phyloP scores from a whole-genome alignment of 2,329 filamentous ascomycete species.

The Bipolaris bicolor region DNA sequence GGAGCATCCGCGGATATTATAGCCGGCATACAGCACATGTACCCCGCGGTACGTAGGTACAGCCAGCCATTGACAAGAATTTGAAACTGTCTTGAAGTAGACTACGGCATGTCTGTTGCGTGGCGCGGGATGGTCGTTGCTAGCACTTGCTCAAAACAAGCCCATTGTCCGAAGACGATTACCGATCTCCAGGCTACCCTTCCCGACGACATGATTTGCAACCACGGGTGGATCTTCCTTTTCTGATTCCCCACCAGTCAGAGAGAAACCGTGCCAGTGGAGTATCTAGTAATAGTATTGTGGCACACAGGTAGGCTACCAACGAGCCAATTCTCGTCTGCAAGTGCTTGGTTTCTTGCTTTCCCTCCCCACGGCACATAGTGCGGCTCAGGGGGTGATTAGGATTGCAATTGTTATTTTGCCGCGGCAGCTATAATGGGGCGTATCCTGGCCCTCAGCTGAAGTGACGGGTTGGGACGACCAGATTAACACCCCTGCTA shows the following conservation, averaged over 20 bases:
- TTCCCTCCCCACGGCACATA: neutral
- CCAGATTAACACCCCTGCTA: neutral
- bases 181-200: neutral
- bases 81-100: constrained; percentile 12
- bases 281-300: neutral
- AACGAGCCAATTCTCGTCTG: neutral
- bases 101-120: constrained; percentile 9
- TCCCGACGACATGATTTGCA: neutral
- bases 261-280: neutral
- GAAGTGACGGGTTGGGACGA: neutral
- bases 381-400: neutral
- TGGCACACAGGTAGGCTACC: neutral
- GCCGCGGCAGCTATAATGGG: neutral
- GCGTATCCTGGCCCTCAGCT: neutral
- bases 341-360: neutral
- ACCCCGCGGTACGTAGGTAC: constrained; percentile 5
- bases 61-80: neutral
- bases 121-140: constrained; percentile 6
- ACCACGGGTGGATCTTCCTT: neutral
- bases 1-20: constrained; percentile 14
- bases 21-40: constrained; percentile 8
- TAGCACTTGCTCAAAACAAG: constrained; percentile 15
- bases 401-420: neutral
- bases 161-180: constrained; percentile 3
- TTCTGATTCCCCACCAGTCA: neutral